Percentiles rank a stretch among this genome's conserved stretches.
phyloP scores from a whole-genome alignment of 192 early-diverging fungal species.

The Coemansia furcata region DNA sequence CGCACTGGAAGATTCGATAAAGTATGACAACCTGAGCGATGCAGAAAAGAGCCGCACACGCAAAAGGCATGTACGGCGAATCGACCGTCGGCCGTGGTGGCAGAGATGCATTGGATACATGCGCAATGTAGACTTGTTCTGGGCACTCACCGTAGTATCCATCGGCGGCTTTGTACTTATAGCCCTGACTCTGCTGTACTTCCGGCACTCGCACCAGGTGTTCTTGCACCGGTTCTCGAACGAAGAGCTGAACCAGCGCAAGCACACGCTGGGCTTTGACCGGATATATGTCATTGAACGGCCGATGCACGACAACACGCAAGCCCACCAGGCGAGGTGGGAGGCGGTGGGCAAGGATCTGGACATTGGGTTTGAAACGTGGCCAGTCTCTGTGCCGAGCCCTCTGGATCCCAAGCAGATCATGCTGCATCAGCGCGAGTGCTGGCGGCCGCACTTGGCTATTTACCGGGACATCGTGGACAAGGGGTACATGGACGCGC shows the following conservation, averaged over 20 bases:
- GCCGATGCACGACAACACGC: constrained; percentile 18
- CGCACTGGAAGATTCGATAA: constrained; percentile 40
- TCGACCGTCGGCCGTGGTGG: constrained; percentile 16
- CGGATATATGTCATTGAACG: constrained; percentile 45
- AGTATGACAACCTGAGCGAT: constrained; percentile 54
- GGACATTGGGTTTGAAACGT: constrained; percentile 32
- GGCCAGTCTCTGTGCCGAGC: constrained; percentile 32
- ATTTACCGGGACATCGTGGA: constrained; percentile 42
- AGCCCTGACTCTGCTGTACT: constrained; percentile 41
- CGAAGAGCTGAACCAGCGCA: constrained; percentile 30
- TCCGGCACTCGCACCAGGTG: constrained; percentile 41
- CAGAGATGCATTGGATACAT: constrained; percentile 13
- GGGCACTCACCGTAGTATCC: constrained; percentile 38
- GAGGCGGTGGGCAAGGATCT: constrained; percentile 11
- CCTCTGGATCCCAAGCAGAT: constrained; percentile 29
- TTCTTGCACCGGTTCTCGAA: constrained; percentile 42
- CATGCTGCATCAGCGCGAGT: constrained; percentile 45
- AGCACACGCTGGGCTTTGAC: constrained; percentile 32
- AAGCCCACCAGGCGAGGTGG: constrained; percentile 26
- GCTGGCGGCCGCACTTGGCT: constrained; percentile 47
- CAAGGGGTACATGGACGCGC: constrained; percentile 39
- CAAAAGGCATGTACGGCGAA: constrained; percentile 37
- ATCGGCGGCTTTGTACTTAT: constrained; percentile 40
- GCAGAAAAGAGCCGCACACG: constrained; percentile 50
- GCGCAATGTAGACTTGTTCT: constrained; percentile 44